These are phyloP conservation scores for Septoria petroselini DNA, from an alignment of 2,329 filamentous ascomycete species.

Conservation along the genomic window DNA sequence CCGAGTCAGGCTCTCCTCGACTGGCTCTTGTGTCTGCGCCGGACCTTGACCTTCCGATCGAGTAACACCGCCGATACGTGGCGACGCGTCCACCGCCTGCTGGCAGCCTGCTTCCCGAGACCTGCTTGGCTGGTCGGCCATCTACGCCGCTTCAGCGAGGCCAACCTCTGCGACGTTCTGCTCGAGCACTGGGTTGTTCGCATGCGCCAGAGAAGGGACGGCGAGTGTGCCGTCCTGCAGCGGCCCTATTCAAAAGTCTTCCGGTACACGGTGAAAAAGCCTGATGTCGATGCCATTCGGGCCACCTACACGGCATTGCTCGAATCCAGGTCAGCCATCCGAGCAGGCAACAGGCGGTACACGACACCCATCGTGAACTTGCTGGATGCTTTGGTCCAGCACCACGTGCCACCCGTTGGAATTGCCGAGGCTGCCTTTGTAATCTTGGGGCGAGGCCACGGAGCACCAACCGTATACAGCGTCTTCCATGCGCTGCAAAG, in stretches of 20 bases:
- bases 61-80: constrained; percentile 2
- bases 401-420: neutral
- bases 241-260: neutral
- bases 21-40: constrained; percentile 13
- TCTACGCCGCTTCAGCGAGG: constrained; percentile 1
- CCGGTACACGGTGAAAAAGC: neutral
- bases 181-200: constrained; percentile 12
- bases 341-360: too few relatives aligned
- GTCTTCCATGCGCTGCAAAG: constrained; percentile 8
- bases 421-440: constrained; percentile 3
- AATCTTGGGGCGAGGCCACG: neutral
- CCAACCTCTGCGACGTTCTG: constrained; percentile 12
- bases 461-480: constrained; percentile 1
- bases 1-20: constrained; percentile 3
- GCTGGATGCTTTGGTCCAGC: constrained; percentile 7
- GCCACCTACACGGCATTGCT: too few relatives aligned
- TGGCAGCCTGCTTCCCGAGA: constrained; percentile 9
- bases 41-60: neutral
- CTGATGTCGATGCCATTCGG: neutral
- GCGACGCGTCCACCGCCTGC: constrained; percentile 8
- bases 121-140: constrained; percentile 9
- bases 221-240: neutral
- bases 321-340: too few relatives aligned
- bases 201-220: neutral
- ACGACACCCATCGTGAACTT: too few relatives aligned